phyloP scores from a whole-genome alignment of 2,329 filamentous ascomycete species.

The Whalleya microplaca region DNA sequence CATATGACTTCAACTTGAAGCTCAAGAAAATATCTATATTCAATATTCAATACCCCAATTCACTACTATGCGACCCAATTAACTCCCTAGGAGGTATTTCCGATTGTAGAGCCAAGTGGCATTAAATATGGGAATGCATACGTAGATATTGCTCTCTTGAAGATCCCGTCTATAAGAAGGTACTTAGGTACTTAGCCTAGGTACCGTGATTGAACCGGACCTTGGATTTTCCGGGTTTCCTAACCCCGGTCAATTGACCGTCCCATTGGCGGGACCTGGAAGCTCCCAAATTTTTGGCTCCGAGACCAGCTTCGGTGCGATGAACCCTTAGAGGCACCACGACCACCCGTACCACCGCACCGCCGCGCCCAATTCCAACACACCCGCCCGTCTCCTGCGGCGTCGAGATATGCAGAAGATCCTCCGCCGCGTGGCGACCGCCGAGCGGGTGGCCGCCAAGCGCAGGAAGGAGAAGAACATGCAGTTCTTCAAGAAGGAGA shows the following conservation, averaged over 20 bases:
- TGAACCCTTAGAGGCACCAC: conserved; percentile 2
- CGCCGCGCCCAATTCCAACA: background rate
- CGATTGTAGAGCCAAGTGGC: too few species aligned
- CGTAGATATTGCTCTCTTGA: background rate
- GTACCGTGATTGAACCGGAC: conserved; percentile 9
- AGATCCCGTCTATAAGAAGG: conserved; percentile 6
- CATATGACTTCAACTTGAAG: conserved; percentile 12
- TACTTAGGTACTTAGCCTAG: conserved; percentile 1
- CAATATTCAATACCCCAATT: too few species aligned
- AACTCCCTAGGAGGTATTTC: too few species aligned
- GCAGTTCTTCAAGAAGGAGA: conserved; percentile 28
- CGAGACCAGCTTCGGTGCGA: conserved; percentile 10
- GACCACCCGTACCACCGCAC: background rate
- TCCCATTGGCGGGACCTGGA: conserved; percentile 1
- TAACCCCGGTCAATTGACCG: background rate
- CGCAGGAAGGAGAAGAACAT: conserved; percentile 36
- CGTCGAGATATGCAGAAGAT: conserved; percentile 39
- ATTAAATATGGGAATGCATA: too few species aligned
- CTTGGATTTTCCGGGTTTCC: conserved; percentile 19
- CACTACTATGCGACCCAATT: too few species aligned
- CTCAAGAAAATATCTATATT: background rate
- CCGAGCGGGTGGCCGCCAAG: conserved; percentile 41
- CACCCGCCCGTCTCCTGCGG: background rate
- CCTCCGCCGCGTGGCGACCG: conserved; percentile 40
- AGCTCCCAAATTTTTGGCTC: conserved; percentile 12